phyloP scores from a whole-genome alignment of 1,284 basidiomycete genomes.

The Apiotrichum porosum region DNA sequence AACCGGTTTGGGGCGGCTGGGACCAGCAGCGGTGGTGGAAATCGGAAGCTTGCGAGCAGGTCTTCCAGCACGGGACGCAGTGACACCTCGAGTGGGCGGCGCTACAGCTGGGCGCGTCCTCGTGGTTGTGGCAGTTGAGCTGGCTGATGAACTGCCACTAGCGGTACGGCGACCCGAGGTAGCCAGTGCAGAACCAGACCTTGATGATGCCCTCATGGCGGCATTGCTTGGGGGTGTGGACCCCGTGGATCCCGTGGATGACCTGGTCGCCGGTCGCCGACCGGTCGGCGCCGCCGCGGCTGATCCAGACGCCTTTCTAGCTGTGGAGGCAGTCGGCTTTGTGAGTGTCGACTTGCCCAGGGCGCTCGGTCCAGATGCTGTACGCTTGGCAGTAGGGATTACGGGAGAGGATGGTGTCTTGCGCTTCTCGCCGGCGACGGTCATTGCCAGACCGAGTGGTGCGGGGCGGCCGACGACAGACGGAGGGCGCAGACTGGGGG shows the following conservation, averaged over 20 bases:
- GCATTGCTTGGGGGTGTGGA: no score
- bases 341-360: no score
- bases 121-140: no score
- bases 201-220: no score
- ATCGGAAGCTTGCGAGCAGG: not conserved
- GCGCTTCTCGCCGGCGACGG: conserved; percentile 21
- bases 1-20: not conserved
- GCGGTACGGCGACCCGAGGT: no score
- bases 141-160: no score
- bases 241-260: not conserved
- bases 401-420: conserved; percentile 31
- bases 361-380: conserved; percentile 11
- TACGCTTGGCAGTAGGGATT: conserved; percentile 25
- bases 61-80: no score
- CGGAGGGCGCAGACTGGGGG: not conserved
- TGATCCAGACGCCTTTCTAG: no score
- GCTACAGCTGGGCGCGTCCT: conserved; percentile 14
- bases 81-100: not conserved
- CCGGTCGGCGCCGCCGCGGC: no score
- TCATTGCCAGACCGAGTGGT: not conserved
- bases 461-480: conserved; percentile 1
- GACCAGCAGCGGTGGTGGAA: not conserved
- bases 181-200: no score
- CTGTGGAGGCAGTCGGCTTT: conserved; percentile 1
- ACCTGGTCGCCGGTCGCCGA: not conserved